phyloP scores from a whole-genome alignment of 345 rosid species.

The Gossypium turneri region DNA sequence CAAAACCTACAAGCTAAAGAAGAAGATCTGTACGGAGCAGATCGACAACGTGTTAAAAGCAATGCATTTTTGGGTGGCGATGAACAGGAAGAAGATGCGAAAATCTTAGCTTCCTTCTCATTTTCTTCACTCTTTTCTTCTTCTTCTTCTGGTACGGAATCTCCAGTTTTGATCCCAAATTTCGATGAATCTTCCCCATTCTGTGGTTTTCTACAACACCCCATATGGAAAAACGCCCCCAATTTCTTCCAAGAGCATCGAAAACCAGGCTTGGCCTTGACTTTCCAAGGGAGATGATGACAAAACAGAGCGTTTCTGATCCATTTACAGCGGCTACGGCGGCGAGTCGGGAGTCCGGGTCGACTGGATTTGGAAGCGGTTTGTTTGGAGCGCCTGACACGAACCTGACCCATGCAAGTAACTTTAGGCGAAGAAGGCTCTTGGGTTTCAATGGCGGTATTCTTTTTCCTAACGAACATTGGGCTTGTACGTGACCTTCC shows the following conservation, averaged over 20 bases:
- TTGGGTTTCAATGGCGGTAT: constrained; percentile 53
- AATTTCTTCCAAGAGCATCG: constrained; percentile 43
- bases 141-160: constrained; percentile 14
- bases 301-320: constrained; percentile 33
- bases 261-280: constrained; percentile 23
- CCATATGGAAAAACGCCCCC: constrained; percentile 22
- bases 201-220: constrained; percentile 26
- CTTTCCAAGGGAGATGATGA: constrained; percentile 20
- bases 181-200: constrained; percentile 27
- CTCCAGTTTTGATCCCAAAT: constrained; percentile 22
- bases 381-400: constrained; percentile 57
- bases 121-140: constrained; percentile 24
- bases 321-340: constrained; percentile 50
- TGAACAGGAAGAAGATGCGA: constrained; percentile 33
- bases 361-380: constrained; percentile 23
- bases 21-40: constrained; percentile 81
- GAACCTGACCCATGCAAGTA: constrained; percentile 97
- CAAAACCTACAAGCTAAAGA: constrained; percentile 75
- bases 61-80: constrained; percentile 77
- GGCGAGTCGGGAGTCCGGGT: constrained; percentile 14
- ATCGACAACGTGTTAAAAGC: constrained; percentile 69
- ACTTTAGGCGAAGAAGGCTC: constrained; percentile 94
- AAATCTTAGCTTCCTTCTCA: constrained; percentile 25
- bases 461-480: constrained; percentile 63
- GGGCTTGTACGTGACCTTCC: constrained; percentile 86